These are phyloP conservation scores for Dacryopinax spathularia DNA, from an alignment of 768 basidiomycete genomes.

Conservation along the genomic window DNA sequence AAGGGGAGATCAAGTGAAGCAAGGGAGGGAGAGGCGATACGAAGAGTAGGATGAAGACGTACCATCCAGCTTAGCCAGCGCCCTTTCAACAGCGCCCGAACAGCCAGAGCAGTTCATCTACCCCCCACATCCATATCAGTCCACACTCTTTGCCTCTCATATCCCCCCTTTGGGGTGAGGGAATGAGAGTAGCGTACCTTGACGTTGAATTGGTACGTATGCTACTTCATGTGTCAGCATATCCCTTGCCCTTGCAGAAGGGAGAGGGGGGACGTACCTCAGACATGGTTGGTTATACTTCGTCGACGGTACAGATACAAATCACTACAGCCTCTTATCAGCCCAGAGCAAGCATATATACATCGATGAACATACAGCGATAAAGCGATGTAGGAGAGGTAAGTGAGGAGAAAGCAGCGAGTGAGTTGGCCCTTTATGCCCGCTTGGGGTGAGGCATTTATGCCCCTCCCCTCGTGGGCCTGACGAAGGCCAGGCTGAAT, in stretches of 20 bases:
- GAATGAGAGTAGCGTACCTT: slow-evolving; percentile 40
- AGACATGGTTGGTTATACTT: not conserved
- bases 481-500: too few species aligned
- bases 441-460: not conserved
- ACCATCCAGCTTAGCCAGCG: slow-evolving; percentile 52
- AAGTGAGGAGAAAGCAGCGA: not conserved
- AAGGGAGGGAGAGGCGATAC: not conserved
- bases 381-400: not conserved
- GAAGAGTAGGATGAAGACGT: slow-evolving; percentile 14
- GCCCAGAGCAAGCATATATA: not conserved
- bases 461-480: too few species aligned
- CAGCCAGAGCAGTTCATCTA: slow-evolving; percentile 84
- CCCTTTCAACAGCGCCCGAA: slow-evolving; percentile 66
- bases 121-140: not conserved
- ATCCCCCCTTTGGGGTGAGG: too few species aligned
- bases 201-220: slow-evolving; percentile 64
- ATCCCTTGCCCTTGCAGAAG: not conserved
- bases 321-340: too few species aligned
- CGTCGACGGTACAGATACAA: not conserved
- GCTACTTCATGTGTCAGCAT: slow-evolving; percentile 13
- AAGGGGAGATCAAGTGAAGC: too few species aligned
- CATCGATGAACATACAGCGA: too few species aligned
- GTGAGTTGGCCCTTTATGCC: not conserved
- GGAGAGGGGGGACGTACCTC: not conserved
- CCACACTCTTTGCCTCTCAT: too few species aligned